Base-by-base conservation (phyloP, 441 rosid genomes). In the Adansonia gregorii region DNA sequence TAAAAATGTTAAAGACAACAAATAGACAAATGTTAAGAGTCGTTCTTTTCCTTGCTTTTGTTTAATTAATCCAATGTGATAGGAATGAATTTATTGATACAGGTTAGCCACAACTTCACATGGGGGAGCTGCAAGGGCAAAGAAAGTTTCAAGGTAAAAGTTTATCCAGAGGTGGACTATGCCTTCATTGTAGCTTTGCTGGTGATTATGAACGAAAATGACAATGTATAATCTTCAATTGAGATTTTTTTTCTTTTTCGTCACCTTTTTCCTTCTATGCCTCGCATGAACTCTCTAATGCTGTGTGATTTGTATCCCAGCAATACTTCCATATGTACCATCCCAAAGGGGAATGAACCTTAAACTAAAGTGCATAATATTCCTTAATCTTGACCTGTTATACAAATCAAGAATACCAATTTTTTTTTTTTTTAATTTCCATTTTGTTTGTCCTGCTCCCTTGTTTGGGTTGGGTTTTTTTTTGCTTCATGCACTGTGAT, bases 81-180 rank as follows among this genome's bases (percentile, higher is more conserved):
- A 4, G 9, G 70, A 41, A n/a, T 2, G 15, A 51, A 45, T 35
- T 35, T 35, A 35, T 35, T 35, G 41, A 35, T 55, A 19, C 82
- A 91, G 93, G 90, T 88, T 20, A 83, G 80, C 24, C 95, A 91
- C 78, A 82, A 67, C 54, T 90, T 81, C 80, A 84, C 91, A 49
- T 83, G 87, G 88, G 91, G 86, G 65, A 93, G 94, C 74, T 89
- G 87, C 79, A 91, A 78, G 83, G 97, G 94, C 1, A 89, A 86
- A 84, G 92, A 93, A 46, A 89, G 60, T 46, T 93, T 87, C 85
- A 85, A 63, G 8, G 87, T 93, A 12, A 90, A 79, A 65, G 86
- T 93, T 10, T 83, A 86, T 79, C 96, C 97, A 43, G 94, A 90
- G 63, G 97, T 90, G 60, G 97, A 91, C 72, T 91, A 89, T 81